Evolutionary conservation across 768 basidiomycete species (phyloP).

Genomic region (Macrocybe gigantea): DNA sequence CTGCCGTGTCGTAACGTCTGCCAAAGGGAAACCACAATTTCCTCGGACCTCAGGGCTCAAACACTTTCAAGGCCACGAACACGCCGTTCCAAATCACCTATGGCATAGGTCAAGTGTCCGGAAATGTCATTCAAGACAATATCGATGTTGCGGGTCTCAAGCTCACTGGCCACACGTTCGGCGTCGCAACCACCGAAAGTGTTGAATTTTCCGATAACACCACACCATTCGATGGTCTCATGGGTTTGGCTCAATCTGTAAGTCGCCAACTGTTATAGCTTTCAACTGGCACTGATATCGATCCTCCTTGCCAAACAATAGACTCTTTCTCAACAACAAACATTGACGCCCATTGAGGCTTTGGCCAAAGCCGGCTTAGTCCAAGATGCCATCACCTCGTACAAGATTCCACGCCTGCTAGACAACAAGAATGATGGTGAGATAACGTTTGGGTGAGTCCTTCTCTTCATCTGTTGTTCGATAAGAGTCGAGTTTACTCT

Average conservation of each 20-base stretch:
- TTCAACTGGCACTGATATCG: neutral
- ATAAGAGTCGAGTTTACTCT: neutral
- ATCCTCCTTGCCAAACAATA: conserved; percentile 12
- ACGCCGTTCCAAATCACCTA: conserved; percentile 58
- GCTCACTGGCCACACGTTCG: conserved; percentile 58
- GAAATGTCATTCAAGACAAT: conserved; percentile 58
- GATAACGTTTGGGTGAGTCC: conserved; percentile 64
- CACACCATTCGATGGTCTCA: conserved; percentile 64
- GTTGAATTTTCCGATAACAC: conserved; percentile 47
- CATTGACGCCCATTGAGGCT: conserved; percentile 66
- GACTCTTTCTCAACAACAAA: conserved; percentile 59
- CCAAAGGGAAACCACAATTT: conserved; percentile 54
- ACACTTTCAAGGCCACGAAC: conserved; percentile 50
- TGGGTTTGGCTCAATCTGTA: conserved; percentile 74
- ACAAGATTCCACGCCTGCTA: conserved; percentile 70
- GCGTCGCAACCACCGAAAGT: conserved; percentile 56
- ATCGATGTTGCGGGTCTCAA: conserved; percentile 57
- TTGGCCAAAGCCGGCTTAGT: conserved; percentile 56
- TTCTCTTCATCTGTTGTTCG: neutral
- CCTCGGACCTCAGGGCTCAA: conserved; percentile 57
- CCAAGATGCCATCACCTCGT: conserved; percentile 61
- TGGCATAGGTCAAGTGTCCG: conserved; percentile 64
- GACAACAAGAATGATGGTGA: conserved; percentile 72
- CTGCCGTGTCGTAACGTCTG: neutral
- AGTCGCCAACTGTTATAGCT: conserved; percentile 11